Conservation (phyloP, 2,329 filamentous ascomycete genomes). For the Chaetothyriales sp. region DNA sequence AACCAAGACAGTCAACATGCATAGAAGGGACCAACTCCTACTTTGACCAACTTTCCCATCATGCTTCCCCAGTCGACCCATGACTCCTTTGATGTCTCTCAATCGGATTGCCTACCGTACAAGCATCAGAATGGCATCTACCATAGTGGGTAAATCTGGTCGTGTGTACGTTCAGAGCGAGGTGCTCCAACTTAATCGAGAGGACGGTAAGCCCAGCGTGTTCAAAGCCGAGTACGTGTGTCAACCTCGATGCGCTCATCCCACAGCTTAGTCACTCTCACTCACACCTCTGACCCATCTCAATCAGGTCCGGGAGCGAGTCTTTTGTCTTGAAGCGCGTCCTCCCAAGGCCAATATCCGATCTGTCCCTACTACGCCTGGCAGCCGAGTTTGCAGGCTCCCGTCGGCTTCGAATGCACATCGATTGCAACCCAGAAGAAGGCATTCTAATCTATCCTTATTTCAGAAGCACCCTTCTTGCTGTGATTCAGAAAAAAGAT, state of each 20-base stretch:
- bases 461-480: conserved; percentile 22
- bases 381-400: conserved; percentile 21
- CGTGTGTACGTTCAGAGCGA: conserved; percentile 21
- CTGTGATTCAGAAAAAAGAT: conserved; percentile 22
- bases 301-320: conserved; percentile 20
- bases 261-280: conserved; percentile 8
- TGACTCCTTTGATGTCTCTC: no score
- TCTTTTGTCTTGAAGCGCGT: conserved; percentile 24
- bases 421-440: conserved; percentile 24
- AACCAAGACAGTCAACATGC: no score
- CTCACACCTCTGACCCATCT: conserved; percentile 11
- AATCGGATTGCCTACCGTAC: conserved; percentile 12
- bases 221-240: conserved; percentile 23
- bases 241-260: conserved; percentile 6
- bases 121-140: conserved; percentile 23
- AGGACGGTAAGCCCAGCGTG: conserved; percentile 19
- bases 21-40: no score
- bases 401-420: conserved; percentile 23
- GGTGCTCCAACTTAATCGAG: conserved; percentile 20
- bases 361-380: conserved; percentile 22
- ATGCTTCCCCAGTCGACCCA: no score
- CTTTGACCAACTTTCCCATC: no score
- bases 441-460: conserved; percentile 24
- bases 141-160: conserved; percentile 16
- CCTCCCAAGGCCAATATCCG: conserved; percentile 18